Evolutionary conservation across 225 moss, liverwort and hornwort genomes (phyloP), one percentile per base, ranked within the genome.

Genomic region (Anthoceros angustus): DNA sequence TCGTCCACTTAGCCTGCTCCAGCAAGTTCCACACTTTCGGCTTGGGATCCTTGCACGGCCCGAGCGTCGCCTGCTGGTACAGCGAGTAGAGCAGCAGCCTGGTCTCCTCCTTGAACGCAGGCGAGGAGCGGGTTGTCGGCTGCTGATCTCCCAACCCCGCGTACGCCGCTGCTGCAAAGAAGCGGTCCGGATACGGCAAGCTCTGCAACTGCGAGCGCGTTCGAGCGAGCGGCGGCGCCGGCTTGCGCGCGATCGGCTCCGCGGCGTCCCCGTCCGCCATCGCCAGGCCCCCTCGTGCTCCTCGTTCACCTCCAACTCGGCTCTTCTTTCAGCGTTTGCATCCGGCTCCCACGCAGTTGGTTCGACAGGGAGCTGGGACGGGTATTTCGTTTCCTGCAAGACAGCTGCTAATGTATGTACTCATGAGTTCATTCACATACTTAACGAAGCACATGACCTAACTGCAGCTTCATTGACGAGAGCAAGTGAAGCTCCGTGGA

Each of bases 11-110:
- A 39, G 85, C 94, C 77, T 74, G 71, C 67, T 95, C 90, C 61
- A 88, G 77, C 39, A 88, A 74, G 63, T 88, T 88, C 94, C 94
- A 95, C 72, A 85, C 79, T 88, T 90, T 90, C 60, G 91, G 94
- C 76, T 90, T 94, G 65, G 90, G 84, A 72, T 85, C 69, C 20
- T 90, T 82, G 83, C 94, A 94, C 18, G 84, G 81, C 72, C 94
- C 94, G 43, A 84, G 41, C 25, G 86, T 90, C 32, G 94, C 94
- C 81, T 94, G 82, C 62, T 94, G 87, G 75, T 94, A 83, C 42
- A 94, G 88, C 68, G 87, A 83, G 70, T 90, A 94, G 18, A 94
- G 80, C 43, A 90, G 74, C 40, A 94, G 82, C 21, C 68, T 70
- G 10, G 84, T 82, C 32, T 90, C 94, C 71, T 90, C 84, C 18